These are phyloP conservation scores for Isatis lusitanica DNA, from an alignment of 441 rosid species.

Conservation along the genomic window DNA sequence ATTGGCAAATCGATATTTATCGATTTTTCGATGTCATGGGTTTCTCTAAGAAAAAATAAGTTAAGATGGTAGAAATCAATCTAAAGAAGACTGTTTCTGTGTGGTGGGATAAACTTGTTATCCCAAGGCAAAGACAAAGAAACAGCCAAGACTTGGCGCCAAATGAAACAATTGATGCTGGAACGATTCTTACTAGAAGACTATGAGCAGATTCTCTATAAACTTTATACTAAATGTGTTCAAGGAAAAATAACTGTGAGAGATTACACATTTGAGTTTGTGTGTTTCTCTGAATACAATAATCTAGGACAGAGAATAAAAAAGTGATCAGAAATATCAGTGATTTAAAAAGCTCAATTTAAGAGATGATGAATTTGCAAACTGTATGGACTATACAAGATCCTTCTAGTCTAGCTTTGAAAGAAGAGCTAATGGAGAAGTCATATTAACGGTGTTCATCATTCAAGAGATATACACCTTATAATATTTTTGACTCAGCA, in stretches of 20 bases:
- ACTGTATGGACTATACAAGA: background rate
- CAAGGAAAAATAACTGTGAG: background rate
- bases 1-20: background rate
- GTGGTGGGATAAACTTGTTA: constrained; percentile 3
- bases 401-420: background rate
- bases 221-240: background rate
- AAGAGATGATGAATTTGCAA: background rate
- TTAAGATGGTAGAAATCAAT: constrained; percentile 3
- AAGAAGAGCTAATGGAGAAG: background rate
- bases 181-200: background rate
- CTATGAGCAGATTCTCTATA: background rate
- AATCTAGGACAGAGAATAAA: background rate
- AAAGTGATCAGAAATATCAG: background rate
- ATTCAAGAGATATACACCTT: background rate
- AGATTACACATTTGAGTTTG: background rate
- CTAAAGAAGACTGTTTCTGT: background rate
- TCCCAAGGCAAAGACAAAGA: background rate
- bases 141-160: background rate
- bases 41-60: background rate
- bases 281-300: background rate
- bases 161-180: background rate
- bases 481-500: too few species aligned
- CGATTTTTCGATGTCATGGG: background rate
- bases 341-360: background rate
- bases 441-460: background rate